phyloP scores from a whole-genome alignment of 2,329 filamentous ascomycete species.

The Madurella mycetomatis region DNA sequence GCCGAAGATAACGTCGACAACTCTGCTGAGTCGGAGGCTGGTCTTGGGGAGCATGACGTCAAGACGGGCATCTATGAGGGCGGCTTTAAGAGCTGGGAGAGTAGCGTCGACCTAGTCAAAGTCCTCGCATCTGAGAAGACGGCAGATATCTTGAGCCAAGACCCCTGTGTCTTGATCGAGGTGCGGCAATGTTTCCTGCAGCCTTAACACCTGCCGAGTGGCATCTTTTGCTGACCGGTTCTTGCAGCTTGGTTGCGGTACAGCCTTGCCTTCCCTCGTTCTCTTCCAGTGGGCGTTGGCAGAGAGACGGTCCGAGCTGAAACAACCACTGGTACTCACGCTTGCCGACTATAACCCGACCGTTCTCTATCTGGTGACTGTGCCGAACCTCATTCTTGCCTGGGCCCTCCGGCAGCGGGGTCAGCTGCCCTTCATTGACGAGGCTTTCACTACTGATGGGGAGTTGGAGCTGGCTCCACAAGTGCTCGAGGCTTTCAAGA shows the following conservation, averaged over 20 bases:
- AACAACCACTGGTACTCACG: constrained; percentile 51
- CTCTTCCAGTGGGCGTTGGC: constrained; percentile 58
- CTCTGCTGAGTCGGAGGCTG: constrained; percentile 38
- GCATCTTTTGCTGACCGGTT: constrained; percentile 24
- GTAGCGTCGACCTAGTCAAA: constrained; percentile 73
- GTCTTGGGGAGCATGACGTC: constrained; percentile 66
- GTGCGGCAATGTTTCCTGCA: constrained; percentile 35
- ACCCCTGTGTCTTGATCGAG: constrained; percentile 48
- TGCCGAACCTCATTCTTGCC: constrained; percentile 71
- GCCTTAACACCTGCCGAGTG: neutral
- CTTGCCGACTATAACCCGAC: constrained; percentile 77
- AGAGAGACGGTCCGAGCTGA: constrained; percentile 24
- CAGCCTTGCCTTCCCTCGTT: constrained; percentile 66
- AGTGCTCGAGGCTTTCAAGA: constrained; percentile 55
- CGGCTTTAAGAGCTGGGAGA: constrained; percentile 88
- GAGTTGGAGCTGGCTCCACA: constrained; percentile 61
- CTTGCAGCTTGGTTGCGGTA: constrained; percentile 69
- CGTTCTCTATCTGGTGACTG: constrained; percentile 71
- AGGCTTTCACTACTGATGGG: constrained; percentile 47
- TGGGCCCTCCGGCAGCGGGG: constrained; percentile 53
- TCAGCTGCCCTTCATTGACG: constrained; percentile 36
- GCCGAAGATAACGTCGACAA: constrained; percentile 53
- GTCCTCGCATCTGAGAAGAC: constrained; percentile 47
- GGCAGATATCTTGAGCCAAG: constrained; percentile 31
- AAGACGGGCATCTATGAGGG: constrained; percentile 81